Evolutionary conservation across 768 basidiomycete species (phyloP).

Genomic region (Suillus subluteus): DNA sequence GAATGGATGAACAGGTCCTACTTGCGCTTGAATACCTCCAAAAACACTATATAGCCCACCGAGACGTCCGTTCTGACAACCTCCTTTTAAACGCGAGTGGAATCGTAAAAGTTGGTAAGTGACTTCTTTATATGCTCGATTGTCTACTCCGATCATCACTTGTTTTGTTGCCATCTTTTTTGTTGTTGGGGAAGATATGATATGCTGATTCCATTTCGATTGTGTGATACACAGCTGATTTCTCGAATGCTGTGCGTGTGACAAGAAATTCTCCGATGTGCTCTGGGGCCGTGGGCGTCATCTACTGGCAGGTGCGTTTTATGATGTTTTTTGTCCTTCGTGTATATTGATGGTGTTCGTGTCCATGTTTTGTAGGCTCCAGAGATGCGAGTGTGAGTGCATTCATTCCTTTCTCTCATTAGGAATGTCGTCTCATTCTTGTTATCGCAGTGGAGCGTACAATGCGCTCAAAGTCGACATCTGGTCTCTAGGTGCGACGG

Average conservation of each 20-base stretch:
- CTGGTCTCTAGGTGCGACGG: conserved; percentile 83
- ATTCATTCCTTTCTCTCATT: not conserved
- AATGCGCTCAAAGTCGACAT: conserved; percentile 76
- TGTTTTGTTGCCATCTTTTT: conserved; percentile 2
- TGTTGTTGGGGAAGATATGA: not conserved
- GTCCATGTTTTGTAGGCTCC: conserved; percentile 50
- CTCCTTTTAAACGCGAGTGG: conserved; percentile 70
- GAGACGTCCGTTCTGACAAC: conserved; percentile 86
- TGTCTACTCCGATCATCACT: conserved; percentile 4
- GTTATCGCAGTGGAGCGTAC: conserved; percentile 59
- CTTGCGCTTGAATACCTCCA: conserved; percentile 69
- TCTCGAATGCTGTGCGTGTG: conserved; percentile 74
- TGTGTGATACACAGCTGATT: conserved; percentile 60
- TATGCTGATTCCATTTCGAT: conserved; percentile 9
- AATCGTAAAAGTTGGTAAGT: conserved; percentile 74
- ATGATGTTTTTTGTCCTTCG: not conserved
- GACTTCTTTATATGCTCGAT: not conserved
- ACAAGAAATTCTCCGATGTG: conserved; percentile 51
- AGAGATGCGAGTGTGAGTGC: conserved; percentile 69
- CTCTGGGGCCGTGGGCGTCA: conserved; percentile 67
- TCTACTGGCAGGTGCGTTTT: conserved; percentile 73
- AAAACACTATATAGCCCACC: conserved; percentile 70
- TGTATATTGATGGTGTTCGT: conserved; percentile 7
- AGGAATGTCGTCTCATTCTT: conserved; percentile 15
- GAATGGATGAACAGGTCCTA: conserved; percentile 51